phyloP scores from a whole-genome alignment of 2,329 filamentous ascomycete species.

The Colletotrichum paranaense region DNA sequence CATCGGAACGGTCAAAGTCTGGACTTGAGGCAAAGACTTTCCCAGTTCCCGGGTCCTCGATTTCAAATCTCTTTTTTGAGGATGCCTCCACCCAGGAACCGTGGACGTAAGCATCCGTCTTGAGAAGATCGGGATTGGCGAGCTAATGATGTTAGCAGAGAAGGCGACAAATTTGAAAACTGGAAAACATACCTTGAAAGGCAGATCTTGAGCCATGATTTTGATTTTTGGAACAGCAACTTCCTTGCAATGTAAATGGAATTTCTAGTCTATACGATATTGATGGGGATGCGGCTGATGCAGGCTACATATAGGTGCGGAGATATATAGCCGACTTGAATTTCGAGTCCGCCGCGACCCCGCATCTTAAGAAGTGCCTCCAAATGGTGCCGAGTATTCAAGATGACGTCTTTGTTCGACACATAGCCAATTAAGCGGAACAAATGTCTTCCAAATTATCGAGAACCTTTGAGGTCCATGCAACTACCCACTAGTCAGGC shows the following conservation, averaged over 20 bases:
- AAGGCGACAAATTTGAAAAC: fast-evolving
- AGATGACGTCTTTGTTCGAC: background rate
- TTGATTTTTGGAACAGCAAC: no score
- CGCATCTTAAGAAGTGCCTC: background rate
- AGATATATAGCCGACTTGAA: background rate
- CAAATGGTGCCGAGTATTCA: background rate
- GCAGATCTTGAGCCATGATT: background rate
- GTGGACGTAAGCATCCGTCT: slow-evolving; percentile 61
- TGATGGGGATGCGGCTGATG: background rate
- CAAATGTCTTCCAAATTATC: background rate
- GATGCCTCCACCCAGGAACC: slow-evolving; percentile 58
- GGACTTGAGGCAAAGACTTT: slow-evolving; percentile 61
- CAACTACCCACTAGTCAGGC: background rate
- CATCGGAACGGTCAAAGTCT: slow-evolving; percentile 53
- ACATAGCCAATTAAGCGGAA: background rate
- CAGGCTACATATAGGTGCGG: background rate
- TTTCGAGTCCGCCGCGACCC: background rate
- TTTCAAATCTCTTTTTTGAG: slow-evolving; percentile 61
- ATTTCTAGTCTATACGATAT: background rate
- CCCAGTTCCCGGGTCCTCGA: slow-evolving; percentile 64
- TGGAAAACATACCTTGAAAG: slow-evolving; percentile 7
- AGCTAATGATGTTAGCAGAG: slow-evolving; percentile 44
- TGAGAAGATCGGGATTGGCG: slow-evolving; percentile 57
- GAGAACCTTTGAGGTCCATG: background rate
- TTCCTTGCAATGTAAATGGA: background rate